phyloP scores from a whole-genome alignment of 2,329 filamentous ascomycete species.

The Biscogniauxia marginata region DNA sequence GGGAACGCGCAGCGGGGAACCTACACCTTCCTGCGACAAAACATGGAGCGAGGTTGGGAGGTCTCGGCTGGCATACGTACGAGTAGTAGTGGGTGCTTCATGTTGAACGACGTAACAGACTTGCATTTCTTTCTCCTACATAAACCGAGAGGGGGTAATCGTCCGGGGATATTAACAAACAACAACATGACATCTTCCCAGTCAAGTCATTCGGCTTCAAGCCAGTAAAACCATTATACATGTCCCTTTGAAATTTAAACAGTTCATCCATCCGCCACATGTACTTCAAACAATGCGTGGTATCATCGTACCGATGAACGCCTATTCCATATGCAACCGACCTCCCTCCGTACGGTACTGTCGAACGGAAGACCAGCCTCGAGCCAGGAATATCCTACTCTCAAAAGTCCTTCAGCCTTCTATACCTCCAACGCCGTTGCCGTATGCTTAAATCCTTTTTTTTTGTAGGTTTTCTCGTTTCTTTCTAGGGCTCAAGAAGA shows the following conservation, averaged over 20 bases:
- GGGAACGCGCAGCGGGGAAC: background rate
- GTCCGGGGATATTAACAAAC: background rate
- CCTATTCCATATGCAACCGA: slow-evolving; percentile 14
- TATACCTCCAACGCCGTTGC: background rate
- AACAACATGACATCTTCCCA: slow-evolving; percentile 1
- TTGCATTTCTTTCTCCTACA: too few relatives aligned
- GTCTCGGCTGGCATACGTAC: too few relatives aligned
- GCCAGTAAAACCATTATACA: background rate
- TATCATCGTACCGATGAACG: slow-evolving; percentile 19
- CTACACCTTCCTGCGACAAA: background rate
- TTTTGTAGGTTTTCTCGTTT: background rate
- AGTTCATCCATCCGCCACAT: slow-evolving; percentile 5
- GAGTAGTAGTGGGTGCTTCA: too few relatives aligned
- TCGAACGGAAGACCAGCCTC: background rate
- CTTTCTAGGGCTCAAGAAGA: background rate
- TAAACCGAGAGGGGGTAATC: too few relatives aligned
- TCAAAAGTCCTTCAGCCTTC: background rate
- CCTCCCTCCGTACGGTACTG: background rate
- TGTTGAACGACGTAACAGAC: background rate
- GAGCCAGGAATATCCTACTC: background rate
- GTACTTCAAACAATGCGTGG: slow-evolving; percentile 13
- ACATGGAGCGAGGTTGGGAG: background rate
- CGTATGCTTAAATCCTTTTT: background rate
- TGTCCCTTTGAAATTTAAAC: slow-evolving; percentile 1
- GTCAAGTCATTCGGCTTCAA: background rate